Conservation (phyloP, 1,284 basidiomycete species). For the Coriolopsis trogii region DNA sequence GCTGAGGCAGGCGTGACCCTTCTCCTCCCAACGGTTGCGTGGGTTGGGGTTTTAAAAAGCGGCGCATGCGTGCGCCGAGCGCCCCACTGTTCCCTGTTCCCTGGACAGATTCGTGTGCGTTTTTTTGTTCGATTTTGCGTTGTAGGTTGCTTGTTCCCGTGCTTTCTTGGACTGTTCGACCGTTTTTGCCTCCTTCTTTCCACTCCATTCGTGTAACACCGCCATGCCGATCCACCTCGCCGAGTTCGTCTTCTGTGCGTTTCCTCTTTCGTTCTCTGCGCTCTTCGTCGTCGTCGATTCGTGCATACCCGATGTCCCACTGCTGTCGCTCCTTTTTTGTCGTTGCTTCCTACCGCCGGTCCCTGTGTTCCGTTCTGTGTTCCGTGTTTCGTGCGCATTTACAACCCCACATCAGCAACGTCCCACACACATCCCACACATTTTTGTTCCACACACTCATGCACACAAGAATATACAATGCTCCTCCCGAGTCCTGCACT, state of each 20-base stretch:
- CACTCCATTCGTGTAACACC: too few species aligned
- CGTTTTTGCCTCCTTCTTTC: not conserved
- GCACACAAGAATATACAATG: not conserved
- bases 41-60: too few species aligned
- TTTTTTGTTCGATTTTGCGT: too few species aligned
- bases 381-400: not conserved
- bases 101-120: too few species aligned
- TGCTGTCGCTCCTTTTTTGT: slow-evolving; percentile 9
- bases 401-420: not conserved
- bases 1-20: too few species aligned
- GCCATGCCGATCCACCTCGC: too few species aligned
- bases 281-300: slow-evolving; percentile 5
- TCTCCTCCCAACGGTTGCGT: too few species aligned
- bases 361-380: not conserved
- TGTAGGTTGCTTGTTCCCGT: not conserved
- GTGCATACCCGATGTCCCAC: slow-evolving; percentile 15
- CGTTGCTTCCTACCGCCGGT: not conserved
- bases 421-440: slow-evolving; percentile 1
- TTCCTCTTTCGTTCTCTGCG: not conserved
- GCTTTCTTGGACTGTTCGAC: not conserved
- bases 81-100: too few species aligned
- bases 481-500: not conserved
- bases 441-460: slow-evolving; percentile 2
- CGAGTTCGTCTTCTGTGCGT: too few species aligned
- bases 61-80: too few species aligned